These are phyloP conservation scores for Psilocybe cyanescens DNA, from an alignment of 768 basidiomycete genomes.

Conservation along the genomic window DNA sequence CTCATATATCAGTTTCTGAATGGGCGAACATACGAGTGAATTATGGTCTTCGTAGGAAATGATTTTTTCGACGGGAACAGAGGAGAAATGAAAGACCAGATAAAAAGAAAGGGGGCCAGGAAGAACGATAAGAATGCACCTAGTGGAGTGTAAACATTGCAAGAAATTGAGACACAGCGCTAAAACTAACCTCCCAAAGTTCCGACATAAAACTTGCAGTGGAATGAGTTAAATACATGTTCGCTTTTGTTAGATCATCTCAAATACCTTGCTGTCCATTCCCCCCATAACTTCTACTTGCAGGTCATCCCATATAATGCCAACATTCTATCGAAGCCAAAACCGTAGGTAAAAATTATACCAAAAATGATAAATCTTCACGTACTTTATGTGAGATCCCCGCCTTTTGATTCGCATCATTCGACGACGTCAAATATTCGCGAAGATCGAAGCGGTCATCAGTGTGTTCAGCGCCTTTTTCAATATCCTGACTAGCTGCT, in stretches of 20 bases:
- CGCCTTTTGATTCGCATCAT: conserved; percentile 64
- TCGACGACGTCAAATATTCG: conserved; percentile 69
- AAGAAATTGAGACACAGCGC: no score
- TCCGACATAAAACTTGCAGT: conserved; percentile 51
- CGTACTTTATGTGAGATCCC: conserved; percentile 69
- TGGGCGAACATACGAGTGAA: conserved; percentile 51
- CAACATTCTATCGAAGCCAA: conserved; percentile 54
- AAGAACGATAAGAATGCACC: conserved; percentile 60
- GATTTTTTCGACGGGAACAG: conserved; percentile 42
- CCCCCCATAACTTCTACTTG: conserved; percentile 65
- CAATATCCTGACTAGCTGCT: conserved; percentile 43
- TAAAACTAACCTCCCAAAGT: conserved; percentile 60
- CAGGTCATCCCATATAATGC: conserved; percentile 74
- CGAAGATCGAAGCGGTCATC: conserved; percentile 59
- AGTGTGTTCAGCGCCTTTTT: conserved; percentile 37
- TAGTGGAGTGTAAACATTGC: conserved; percentile 19
- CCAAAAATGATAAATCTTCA: neutral
- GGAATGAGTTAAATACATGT: neutral
- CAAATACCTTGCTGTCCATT: conserved; percentile 53
- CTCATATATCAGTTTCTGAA: neutral
- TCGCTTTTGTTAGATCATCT: neutral
- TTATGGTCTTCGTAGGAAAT: conserved; percentile 51
- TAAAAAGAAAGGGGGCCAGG: conserved; percentile 50
- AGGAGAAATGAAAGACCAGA: conserved; percentile 45
- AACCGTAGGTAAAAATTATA: neutral